Evolutionary conservation across 495 filamentous ascomycete genomes (phyloP).

Genomic region (Lophiotrema nucula): DNA sequence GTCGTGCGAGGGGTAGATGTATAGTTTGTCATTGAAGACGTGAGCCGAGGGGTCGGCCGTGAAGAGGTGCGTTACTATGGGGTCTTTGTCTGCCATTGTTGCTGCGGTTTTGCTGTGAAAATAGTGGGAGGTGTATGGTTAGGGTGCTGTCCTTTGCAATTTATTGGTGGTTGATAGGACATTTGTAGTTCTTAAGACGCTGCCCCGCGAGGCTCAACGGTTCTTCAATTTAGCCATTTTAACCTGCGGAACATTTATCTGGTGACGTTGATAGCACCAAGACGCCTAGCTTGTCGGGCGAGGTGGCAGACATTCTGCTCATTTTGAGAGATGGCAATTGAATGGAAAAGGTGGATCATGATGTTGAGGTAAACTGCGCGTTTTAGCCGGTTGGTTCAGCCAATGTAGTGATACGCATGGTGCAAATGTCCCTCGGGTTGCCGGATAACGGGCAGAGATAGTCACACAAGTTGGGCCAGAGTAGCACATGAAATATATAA

Average conservation of each 20-base stretch:
- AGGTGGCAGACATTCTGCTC: slow-evolving; percentile 1
- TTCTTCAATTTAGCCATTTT: slow-evolving; percentile 28
- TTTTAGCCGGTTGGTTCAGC: slow-evolving; percentile 30
- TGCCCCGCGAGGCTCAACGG: slow-evolving; percentile 1
- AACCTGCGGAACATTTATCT: slow-evolving; percentile 22
- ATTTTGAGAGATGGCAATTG: slow-evolving; percentile 2
- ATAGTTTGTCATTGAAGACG: slow-evolving; percentile 61
- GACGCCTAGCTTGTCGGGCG: background rate
- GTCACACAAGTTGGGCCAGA: no score
- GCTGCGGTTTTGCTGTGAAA: background rate
- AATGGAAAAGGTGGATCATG: background rate
- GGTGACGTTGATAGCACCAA: background rate
- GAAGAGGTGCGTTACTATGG: slow-evolving; percentile 64
- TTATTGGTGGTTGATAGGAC: background rate
- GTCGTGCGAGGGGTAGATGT: slow-evolving; percentile 68
- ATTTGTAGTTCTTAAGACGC: slow-evolving; percentile 13
- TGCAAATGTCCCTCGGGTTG: slow-evolving; percentile 19
- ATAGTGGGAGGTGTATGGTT: background rate
- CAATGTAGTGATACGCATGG: slow-evolving; percentile 17
- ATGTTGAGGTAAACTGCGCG: background rate
- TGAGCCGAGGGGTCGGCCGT: slow-evolving; percentile 69
- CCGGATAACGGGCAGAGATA: slow-evolving; percentile 7
- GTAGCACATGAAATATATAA: no score
- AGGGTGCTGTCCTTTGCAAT: background rate
- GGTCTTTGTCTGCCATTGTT: slow-evolving; percentile 29